Conservation (phyloP, 2,329 filamentous ascomycete genomes). For the Periglandula ipomoeae region DNA sequence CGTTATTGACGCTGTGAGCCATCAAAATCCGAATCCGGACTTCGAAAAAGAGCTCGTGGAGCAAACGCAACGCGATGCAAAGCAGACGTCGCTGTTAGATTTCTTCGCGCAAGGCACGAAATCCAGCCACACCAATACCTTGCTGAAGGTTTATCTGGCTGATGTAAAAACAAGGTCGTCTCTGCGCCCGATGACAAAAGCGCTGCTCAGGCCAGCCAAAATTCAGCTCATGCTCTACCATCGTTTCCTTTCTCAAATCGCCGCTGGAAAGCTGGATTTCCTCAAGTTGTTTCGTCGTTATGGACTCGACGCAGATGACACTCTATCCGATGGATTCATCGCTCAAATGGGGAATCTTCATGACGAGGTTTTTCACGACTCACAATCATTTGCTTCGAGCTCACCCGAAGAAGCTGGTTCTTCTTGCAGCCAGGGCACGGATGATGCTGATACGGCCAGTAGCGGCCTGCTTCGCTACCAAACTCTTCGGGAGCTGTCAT, state of each 20-base stretch:
- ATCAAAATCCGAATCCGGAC: constrained; percentile 62
- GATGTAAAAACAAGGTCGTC: constrained; percentile 80
- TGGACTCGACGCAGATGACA: constrained; percentile 50
- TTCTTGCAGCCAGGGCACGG: neutral
- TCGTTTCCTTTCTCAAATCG: constrained; percentile 69
- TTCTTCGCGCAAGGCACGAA: constrained; percentile 26
- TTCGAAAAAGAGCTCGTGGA: constrained; percentile 51
- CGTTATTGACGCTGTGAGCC: constrained; percentile 78
- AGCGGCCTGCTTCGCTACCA: constrained; percentile 34
- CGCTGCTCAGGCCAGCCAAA: constrained; percentile 65
- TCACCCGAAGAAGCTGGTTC: neutral
- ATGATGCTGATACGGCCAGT: neutral
- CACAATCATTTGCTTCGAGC: constrained; percentile 23
- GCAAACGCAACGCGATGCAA: constrained; percentile 17
- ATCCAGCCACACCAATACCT: neutral
- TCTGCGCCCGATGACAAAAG: constrained; percentile 53
- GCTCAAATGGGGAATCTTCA: constrained; percentile 63
- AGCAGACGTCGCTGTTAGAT: constrained; percentile 30
- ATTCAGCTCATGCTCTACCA: constrained; percentile 90
- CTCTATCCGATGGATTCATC: constrained; percentile 74
- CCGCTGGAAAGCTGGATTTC: constrained; percentile 61
- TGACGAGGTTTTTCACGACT: constrained; percentile 52
- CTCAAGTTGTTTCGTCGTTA: constrained; percentile 62
- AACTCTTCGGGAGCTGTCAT: constrained; percentile 37
- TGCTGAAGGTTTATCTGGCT: constrained; percentile 55